These are phyloP conservation scores for Neofusicoccum cordaticola DNA, from an alignment of 2,329 filamentous ascomycete genomes.

Conservation along the genomic window DNA sequence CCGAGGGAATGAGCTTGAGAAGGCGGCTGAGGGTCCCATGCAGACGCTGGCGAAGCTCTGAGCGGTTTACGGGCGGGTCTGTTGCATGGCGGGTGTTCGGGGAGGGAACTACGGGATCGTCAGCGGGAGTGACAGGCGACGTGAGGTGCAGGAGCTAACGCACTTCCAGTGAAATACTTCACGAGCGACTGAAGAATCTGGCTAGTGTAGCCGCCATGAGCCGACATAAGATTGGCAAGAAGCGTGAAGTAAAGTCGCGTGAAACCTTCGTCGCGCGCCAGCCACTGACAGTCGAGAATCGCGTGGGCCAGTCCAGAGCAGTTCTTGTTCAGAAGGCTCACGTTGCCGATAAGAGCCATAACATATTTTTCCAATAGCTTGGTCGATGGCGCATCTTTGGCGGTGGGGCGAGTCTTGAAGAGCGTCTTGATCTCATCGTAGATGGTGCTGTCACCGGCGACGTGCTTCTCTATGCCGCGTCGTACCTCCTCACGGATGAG, in stretches of 20 bases:
- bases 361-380: conserved; percentile 57
- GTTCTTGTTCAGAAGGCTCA: conserved; percentile 54
- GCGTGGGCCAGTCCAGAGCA: conserved; percentile 59
- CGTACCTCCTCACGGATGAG: conserved; percentile 62
- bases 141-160: conserved; percentile 25
- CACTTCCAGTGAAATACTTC: conserved; percentile 65
- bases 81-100: conserved; percentile 53
- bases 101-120: conserved; percentile 48
- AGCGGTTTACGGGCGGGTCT: conserved; percentile 57
- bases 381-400: conserved; percentile 50
- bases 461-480: conserved; percentile 54
- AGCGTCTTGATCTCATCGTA: conserved; percentile 57
- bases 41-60: conserved; percentile 67
- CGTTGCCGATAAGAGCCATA: conserved; percentile 56
- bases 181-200: conserved; percentile 78
- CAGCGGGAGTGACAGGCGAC: conserved; percentile 27
- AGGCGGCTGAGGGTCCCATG: conserved; percentile 75
- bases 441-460: conserved; percentile 51
- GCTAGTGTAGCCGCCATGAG: conserved; percentile 74
- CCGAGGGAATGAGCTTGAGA: conserved; percentile 76
- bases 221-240: conserved; percentile 67
- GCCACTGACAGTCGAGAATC: conserved; percentile 59
- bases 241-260: conserved; percentile 56
- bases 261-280: conserved; percentile 60
- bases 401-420: conserved; percentile 48